Percentiles rank a stretch among this genome's conserved stretches.
phyloP scores from a whole-genome alignment of 495 filamentous ascomycete genomes.

The Aspergillus carlsbadensis region DNA sequence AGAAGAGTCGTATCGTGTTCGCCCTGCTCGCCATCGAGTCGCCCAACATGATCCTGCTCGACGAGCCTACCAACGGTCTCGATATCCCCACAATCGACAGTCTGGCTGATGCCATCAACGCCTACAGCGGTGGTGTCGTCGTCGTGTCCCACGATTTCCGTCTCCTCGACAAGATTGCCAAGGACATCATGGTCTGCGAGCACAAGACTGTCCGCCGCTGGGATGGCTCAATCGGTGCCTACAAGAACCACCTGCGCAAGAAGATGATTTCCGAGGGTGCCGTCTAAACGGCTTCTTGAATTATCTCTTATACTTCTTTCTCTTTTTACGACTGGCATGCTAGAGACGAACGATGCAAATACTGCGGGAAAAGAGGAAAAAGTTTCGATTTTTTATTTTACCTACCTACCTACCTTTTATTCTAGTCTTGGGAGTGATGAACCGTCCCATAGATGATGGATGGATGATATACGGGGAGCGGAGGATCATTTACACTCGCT shows the following conservation, averaged over 20 bases:
- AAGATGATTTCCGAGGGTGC: conserved; percentile 73
- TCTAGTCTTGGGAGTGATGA: conserved; percentile 20
- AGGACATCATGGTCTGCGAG: conserved; percentile 99
- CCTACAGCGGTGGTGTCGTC: conserved; percentile 93
- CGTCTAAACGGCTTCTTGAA: conserved; percentile 36
- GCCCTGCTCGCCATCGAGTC: conserved; percentile 92
- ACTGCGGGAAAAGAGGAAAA: conserved; percentile 18
- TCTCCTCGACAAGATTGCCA: conserved; percentile 98
- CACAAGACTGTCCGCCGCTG: conserved; percentile 87
- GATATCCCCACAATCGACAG: conserved; percentile 99
- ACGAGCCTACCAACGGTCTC: conserved; percentile 98
- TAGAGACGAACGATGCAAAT: conserved; percentile 37
- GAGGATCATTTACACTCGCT: background rate
- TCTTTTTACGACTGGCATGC: conserved; percentile 41
- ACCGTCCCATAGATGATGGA: conserved; percentile 16
- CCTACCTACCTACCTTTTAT: too few relatives aligned
- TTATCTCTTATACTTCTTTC: background rate
- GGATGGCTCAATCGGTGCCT: conserved; percentile 85
- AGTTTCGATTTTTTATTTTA: conserved; percentile 12
- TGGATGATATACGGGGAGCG: conserved; percentile 8
- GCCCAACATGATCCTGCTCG: conserved; percentile 96
- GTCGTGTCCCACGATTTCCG: conserved; percentile 99
- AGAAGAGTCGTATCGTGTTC: conserved; percentile 97
- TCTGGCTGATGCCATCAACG: conserved; percentile 95
- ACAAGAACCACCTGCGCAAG: conserved; percentile 98